These are phyloP conservation scores for Solanum appendiculatum DNA, from an alignment of 257 asterid genomes.

Conservation along the genomic window DNA sequence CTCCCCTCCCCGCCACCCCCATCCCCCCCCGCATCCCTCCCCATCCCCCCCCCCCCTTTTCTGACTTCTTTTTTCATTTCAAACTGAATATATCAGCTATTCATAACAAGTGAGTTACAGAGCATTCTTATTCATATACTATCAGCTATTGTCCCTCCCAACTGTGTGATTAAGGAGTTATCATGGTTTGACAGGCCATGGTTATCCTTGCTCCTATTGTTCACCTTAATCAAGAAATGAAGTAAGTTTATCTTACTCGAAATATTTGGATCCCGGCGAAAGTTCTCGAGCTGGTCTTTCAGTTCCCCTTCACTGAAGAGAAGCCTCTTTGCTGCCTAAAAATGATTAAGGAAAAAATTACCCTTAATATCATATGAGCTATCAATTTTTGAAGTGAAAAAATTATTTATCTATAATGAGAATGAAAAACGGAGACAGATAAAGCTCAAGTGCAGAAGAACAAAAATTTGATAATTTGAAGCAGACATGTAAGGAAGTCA, in stretches of 20 bases:
- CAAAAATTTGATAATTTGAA: not conserved
- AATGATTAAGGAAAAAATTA: not conserved
- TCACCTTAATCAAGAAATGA: constrained; percentile 8
- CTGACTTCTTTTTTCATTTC: not conserved
- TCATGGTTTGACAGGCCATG: not conserved
- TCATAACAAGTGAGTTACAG: not conserved
- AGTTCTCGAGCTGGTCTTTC: constrained; percentile 54
- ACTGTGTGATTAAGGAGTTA: not conserved
- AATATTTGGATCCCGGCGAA: constrained; percentile 57
- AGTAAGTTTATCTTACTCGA: constrained; percentile 37
- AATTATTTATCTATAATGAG: not conserved
- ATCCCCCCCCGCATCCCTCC: too few relatives aligned
- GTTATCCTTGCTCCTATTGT: not conserved
- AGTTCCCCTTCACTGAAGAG: constrained; percentile 56
- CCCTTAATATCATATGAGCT: not conserved
- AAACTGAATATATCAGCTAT: not conserved
- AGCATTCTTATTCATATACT: not conserved
- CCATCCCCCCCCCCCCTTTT: not conserved
- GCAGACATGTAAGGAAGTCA: not conserved
- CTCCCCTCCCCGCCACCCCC: too few relatives aligned
- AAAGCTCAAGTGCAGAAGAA: not conserved
- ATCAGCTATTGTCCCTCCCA: not conserved
- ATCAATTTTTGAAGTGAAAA: not conserved
- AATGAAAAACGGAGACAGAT: not conserved
- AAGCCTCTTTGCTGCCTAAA: constrained; percentile 92